Base-by-base conservation (phyloP, 1,284 basidiomycete species). In the Gomphus bonarii region DNA sequence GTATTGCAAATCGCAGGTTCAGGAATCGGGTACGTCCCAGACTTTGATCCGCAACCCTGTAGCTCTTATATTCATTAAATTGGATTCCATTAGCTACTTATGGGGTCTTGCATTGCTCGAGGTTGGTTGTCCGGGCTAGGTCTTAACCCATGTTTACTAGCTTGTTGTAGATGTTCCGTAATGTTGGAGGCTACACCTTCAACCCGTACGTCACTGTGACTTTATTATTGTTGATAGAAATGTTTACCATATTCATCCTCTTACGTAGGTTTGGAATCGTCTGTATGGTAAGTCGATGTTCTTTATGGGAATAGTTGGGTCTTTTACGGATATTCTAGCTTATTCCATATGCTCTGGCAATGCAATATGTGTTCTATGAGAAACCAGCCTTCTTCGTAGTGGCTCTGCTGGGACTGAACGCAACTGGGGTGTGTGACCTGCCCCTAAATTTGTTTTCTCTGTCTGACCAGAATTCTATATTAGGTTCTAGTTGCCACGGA, bases 171-270 rank as follows among this genome's bases (percentile, higher is more conserved):
- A 66, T 68, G 28, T 69, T 70, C 62, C 61, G 62, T 18, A 60
- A 69, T 52, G 66, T 70, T 35, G 71, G 70, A 30, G 69, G 70
- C 1, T 70, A 69, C 58, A 54, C 50, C 14, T 71, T 65, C 61
- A 72, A 72, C 57, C 70, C 71, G 55, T 69, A 33, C 33, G 38
- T 40, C 16, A n/a, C 4, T 22, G n/a, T 44, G 3, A 46, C 22
- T 46, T 16, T 7, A 40, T 43, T 31, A 36, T 2, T 16, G 25
- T 33, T 31, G 25, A 16, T 16, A 36, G 38, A 50, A 14, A 31
- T 20, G 14, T 50, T 25, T 4, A 20, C 16, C 49, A 9, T 1
- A n/a, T 36, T 57, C 18, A 50, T 54, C 36, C 3, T 40, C n/a
- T 38, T 47, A 42, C 22, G 9, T 40, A 48, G 49, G n/a, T 38